These are phyloP conservation scores for Salicornia ramosissima DNA, from an alignment of 148 eudicot genomes.

Conservation along the genomic window DNA sequence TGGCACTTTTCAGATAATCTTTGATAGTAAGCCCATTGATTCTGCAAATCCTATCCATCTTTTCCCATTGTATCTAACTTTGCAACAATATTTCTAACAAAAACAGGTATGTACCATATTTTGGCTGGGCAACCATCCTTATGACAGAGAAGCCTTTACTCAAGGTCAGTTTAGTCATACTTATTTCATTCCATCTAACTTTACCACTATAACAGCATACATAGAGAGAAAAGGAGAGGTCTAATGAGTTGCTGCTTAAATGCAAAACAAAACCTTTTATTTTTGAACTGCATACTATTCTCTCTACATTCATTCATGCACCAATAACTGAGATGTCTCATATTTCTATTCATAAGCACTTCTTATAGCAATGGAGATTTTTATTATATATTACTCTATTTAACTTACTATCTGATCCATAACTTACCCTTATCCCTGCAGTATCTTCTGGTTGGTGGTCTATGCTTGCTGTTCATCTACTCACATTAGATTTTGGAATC, in stretches of 20 bases:
- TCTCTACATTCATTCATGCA: too few relatives aligned
- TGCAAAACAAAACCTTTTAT: too few relatives aligned
- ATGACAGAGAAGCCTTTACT: slow-evolving; percentile 52
- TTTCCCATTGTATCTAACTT: background rate
- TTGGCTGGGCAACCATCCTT: slow-evolving; percentile 51
- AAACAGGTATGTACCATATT: slow-evolving; percentile 30
- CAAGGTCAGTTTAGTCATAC: slow-evolving; percentile 23
- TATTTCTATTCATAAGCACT: too few relatives aligned
- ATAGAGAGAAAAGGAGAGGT: background rate
- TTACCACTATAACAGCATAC: background rate
- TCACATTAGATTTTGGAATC: background rate
- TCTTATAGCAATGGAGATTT: background rate
- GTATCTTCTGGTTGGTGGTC: slow-evolving; percentile 21
- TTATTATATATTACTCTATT: background rate
- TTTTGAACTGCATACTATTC: too few relatives aligned
- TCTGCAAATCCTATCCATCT: too few relatives aligned
- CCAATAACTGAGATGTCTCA: too few relatives aligned
- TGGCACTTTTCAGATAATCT: too few relatives aligned
- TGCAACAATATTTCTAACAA: slow-evolving; percentile 22
- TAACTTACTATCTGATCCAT: background rate
- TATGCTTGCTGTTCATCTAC: slow-evolving; percentile 21
- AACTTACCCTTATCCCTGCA: slow-evolving; percentile 1
- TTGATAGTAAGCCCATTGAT: too few relatives aligned
- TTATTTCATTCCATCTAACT: background rate
- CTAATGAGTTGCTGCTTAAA: too few relatives aligned